These are phyloP conservation scores for Ustilago bromivora DNA, from an alignment of 1,284 basidiomycete genomes.

Conservation along the genomic window DNA sequence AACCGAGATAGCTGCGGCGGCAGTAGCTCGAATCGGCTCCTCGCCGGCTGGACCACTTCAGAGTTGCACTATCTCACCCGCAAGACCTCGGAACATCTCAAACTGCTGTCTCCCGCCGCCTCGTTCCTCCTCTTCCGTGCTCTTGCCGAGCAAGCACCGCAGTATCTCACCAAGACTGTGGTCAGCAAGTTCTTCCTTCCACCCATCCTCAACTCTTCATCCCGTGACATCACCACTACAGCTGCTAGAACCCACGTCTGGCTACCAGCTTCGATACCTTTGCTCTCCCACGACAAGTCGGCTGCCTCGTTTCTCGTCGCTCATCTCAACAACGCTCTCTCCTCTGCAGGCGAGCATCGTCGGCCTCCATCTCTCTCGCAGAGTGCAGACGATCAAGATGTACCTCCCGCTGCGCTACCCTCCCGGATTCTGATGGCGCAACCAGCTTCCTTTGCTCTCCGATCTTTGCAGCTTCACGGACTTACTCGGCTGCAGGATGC, in stretches of 20 bases:
- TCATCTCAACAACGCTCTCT: slow-evolving; percentile 24
- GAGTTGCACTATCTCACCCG: slow-evolving; percentile 43
- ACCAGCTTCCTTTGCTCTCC: slow-evolving; percentile 29
- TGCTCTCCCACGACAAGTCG: slow-evolving; percentile 38
- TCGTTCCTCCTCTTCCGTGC: slow-evolving; percentile 34
- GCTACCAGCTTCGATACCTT: slow-evolving; percentile 40
- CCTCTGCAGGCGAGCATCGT: slow-evolving; percentile 4
- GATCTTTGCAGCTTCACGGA: slow-evolving; percentile 41
- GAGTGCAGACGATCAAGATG: not conserved
- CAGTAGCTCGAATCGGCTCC: slow-evolving; percentile 15
- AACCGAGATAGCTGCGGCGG: not conserved
- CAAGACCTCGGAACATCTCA: slow-evolving; percentile 40
- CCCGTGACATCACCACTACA: not conserved
- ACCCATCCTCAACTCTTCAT: slow-evolving; percentile 13
- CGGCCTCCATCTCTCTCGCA: slow-evolving; percentile 6
- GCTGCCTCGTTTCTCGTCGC: slow-evolving; percentile 28
- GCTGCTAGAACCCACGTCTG: slow-evolving; percentile 36
- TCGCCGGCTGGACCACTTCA: slow-evolving; percentile 35
- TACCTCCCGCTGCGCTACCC: slow-evolving; percentile 25
- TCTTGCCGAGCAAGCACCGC: slow-evolving; percentile 24
- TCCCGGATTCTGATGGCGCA: slow-evolving; percentile 5
- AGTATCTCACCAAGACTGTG: slow-evolving; percentile 29
- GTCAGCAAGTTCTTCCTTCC: slow-evolving; percentile 42
- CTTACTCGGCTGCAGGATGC: slow-evolving; percentile 39
- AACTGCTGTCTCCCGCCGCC: slow-evolving; percentile 28